Conservation (phyloP, 1,139 yeast genomes). For the Yamadazyma songkhlaensis region DNA sequence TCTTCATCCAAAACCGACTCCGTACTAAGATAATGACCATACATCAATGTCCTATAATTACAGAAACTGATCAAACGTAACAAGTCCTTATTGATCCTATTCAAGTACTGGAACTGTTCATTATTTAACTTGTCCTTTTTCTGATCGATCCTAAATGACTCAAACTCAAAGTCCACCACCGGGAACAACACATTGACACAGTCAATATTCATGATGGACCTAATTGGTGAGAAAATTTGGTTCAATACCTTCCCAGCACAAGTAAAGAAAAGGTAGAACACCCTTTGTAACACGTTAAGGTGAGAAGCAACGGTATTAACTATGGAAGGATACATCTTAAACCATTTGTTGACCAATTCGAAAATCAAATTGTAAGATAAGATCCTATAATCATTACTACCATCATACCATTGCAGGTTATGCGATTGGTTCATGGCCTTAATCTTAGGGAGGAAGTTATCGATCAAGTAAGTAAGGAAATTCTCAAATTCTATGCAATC, state of each 20-base stretch:
- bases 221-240: slow-evolving; percentile 32
- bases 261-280: slow-evolving; percentile 32
- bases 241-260: slow-evolving; percentile 35
- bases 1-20: slow-evolving; percentile 20
- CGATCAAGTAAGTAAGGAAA: slow-evolving; percentile 26
- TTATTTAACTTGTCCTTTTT: slow-evolving; percentile 14
- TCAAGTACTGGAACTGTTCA: slow-evolving; percentile 19
- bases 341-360: slow-evolving; percentile 33
- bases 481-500: slow-evolving; percentile 27
- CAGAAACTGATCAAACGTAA: slow-evolving; percentile 27
- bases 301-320: slow-evolving; percentile 27
- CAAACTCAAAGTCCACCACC: slow-evolving; percentile 26
- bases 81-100: slow-evolving; percentile 18
- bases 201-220: slow-evolving; percentile 36
- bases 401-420: slow-evolving; percentile 7
- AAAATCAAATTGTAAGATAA: slow-evolving; percentile 27
- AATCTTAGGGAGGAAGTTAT: slow-evolving; percentile 27
- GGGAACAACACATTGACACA: slow-evolving; percentile 32
- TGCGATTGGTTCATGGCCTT: slow-evolving; percentile 19
- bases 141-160: slow-evolving; percentile 19
- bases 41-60: slow-evolving; percentile 25
- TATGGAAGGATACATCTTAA: slow-evolving; percentile 34
- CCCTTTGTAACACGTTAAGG: slow-evolving; percentile 29
- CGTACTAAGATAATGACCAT: slow-evolving; percentile 23
- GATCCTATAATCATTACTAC: slow-evolving; percentile 15